Percentiles rank a stretch among this genome's conserved stretches.
Conservation (phyloP, 768 basidiomycete genomes). For the Kwoniella dendrophila region DNA sequence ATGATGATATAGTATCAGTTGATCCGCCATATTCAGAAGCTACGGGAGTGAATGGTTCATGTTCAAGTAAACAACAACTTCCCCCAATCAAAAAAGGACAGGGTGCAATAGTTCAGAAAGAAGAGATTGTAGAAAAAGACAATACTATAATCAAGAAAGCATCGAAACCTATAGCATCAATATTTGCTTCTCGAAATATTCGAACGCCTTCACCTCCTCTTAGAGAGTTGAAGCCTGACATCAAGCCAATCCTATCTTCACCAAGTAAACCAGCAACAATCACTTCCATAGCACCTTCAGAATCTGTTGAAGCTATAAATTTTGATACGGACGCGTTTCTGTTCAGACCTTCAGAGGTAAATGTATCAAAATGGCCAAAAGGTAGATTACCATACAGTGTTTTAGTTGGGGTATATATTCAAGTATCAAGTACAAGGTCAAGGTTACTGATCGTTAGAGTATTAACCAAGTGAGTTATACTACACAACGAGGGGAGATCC, state of each 20-base stretch:
- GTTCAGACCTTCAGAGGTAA: constrained; percentile 39
- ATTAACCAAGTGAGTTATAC: constrained; percentile 50
- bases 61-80: constrained; percentile 29
- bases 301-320: constrained; percentile 45
- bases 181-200: constrained; percentile 16
- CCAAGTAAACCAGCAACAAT: constrained; percentile 23
- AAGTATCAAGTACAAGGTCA: constrained; percentile 50
- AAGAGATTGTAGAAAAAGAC: too few species aligned
- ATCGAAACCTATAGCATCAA: constrained; percentile 26
- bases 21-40: constrained; percentile 25
- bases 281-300: constrained; percentile 34
- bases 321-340: constrained; percentile 51
- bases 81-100: constrained; percentile 22
- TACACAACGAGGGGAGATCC: constrained; percentile 33
- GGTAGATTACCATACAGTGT: constrained; percentile 53
- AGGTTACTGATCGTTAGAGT: constrained; percentile 50
- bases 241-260: constrained; percentile 14
- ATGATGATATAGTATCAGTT: constrained; percentile 37
- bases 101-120: too few species aligned
- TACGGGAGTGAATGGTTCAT: constrained; percentile 38
- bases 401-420: constrained; percentile 53
- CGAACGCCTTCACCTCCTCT: constrained; percentile 7
- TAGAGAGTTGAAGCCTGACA: constrained; percentile 3
- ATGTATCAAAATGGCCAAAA: constrained; percentile 45
- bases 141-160: background rate